Evolutionary conservation across 2,329 filamentous ascomycete genomes (phyloP), one percentile per base, ranked within the genome.

Genomic region (Rhytidhysteron rufulum): DNA sequence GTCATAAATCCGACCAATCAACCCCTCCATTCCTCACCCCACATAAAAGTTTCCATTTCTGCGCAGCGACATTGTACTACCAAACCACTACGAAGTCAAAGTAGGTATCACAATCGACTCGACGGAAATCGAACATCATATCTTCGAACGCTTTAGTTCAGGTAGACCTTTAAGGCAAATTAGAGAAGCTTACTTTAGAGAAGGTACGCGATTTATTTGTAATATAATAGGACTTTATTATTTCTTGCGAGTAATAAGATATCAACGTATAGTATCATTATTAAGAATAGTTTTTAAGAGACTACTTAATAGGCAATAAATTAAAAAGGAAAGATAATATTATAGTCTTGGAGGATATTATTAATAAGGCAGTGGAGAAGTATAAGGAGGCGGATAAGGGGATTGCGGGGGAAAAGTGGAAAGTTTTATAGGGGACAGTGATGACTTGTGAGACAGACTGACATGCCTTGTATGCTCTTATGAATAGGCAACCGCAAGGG

Each of bases 251-350:
- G 87, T 11, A 90, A 96, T 70, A 85, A 91, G 51, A 93, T 96
- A 64, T 95, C 88, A 19, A 93, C 93, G 41, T 97, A 91, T 73
- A 91, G 97, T 76, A 88, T 94, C 53, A 81, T 95, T 54, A 82
- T 95, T 75, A 71, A 79, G 55, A 96, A 93, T 68, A 74, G 56
- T 73, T 63, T 56, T 65, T 95, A 51, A 74, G 90, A 25, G 83
- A 96, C 67, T 96, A 88, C 86, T 66, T 96, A 55, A 84, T 82
- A 2, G 68, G 63, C 34, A 73, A 85, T 42, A 86, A 85, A 1
- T 65, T 94, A 42, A 88, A 89, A 70, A 85, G 84, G 1, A 85
- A 86, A 67, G 73, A 83, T 19, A 83, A 79, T 2, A 84, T 93
- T 13, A 69, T 67, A 39, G 83, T 95, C 72, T 83, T 86, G 0